A percentile compares a stretch with the other conserved stretches of the same genome.
Conservation (phyloP, 2,329 filamentous ascomycete species). For the Aquanectria penicillioides region DNA sequence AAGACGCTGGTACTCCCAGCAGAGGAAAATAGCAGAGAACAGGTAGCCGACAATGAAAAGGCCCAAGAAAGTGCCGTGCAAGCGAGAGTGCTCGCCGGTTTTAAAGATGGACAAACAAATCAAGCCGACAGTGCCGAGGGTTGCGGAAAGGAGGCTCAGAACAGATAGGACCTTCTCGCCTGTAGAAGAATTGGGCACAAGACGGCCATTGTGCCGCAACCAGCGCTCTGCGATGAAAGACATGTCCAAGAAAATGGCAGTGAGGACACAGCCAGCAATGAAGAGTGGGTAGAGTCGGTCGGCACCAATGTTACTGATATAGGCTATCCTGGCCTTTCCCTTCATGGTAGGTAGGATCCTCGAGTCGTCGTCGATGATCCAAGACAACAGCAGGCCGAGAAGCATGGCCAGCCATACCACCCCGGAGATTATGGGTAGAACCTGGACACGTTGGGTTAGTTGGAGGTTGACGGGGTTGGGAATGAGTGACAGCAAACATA, state of each 20-base stretch:
- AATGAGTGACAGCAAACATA: slow-evolving; percentile 31
- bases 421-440: slow-evolving; percentile 76
- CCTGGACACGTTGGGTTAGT: slow-evolving; percentile 47
- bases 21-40: slow-evolving; percentile 86
- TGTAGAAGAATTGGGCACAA: slow-evolving; percentile 75
- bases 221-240: slow-evolving; percentile 85
- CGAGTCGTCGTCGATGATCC: slow-evolving; percentile 67
- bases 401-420: slow-evolving; percentile 74
- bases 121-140: slow-evolving; percentile 81
- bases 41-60: slow-evolving; percentile 91
- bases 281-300: slow-evolving; percentile 78
- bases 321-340: slow-evolving; percentile 69
- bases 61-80: slow-evolving; percentile 81
- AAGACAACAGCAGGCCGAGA: slow-evolving; percentile 75
- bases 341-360: slow-evolving; percentile 71
- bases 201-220: slow-evolving; percentile 82
- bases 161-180: slow-evolving; percentile 71
- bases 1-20: slow-evolving; percentile 88
- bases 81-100: slow-evolving; percentile 70
- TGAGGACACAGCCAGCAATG: slow-evolving; percentile 75
- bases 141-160: slow-evolving; percentile 73
- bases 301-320: slow-evolving; percentile 76
- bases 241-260: slow-evolving; percentile 82
- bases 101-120: slow-evolving; percentile 90
- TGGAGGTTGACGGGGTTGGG: not conserved